These are phyloP conservation scores for Cryptococcus sp. DNA, from an alignment of 1,284 basidiomycete species.

Conservation along the genomic window DNA sequence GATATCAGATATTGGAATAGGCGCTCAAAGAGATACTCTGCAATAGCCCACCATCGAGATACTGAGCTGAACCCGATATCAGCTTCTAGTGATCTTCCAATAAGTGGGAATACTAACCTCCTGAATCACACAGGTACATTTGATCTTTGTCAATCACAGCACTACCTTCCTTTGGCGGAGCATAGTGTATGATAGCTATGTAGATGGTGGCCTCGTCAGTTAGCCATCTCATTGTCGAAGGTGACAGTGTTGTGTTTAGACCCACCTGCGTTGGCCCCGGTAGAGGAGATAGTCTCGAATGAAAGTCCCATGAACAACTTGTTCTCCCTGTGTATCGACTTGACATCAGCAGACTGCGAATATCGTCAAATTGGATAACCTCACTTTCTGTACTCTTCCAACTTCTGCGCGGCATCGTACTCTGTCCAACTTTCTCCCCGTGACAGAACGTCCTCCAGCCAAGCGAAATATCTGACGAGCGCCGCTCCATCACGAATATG, in stretches of 20 bases:
- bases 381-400: conserved; percentile 78
- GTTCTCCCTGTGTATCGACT: conserved; percentile 60
- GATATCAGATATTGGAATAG: not conserved
- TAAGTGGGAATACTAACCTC: conserved; percentile 58
- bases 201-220: too few species aligned
- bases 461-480: conserved; percentile 82
- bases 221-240: too few species aligned
- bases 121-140: conserved; percentile 94
- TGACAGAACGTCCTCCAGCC: conserved; percentile 82
- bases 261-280: conserved; percentile 81
- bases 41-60: conserved; percentile 60
- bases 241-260: not conserved
- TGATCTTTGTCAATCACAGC: conserved; percentile 74
- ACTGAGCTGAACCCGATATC: conserved; percentile 65
- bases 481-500: conserved; percentile 92
- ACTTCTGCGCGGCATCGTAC: conserved; percentile 73
- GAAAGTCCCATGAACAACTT: conserved; percentile 82
- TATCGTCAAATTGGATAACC: conserved; percentile 30
- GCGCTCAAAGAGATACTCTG: too few species aligned
- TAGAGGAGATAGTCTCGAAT: conserved; percentile 89
- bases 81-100: not conserved
- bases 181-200: conserved; percentile 90
- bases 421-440: conserved; percentile 71
- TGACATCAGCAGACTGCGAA: not conserved
- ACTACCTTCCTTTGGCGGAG: conserved; percentile 72